Evolutionary conservation across 2,329 filamentous ascomycete genomes (phyloP).

Genomic region (Pseudogymnoascus sp.): DNA sequence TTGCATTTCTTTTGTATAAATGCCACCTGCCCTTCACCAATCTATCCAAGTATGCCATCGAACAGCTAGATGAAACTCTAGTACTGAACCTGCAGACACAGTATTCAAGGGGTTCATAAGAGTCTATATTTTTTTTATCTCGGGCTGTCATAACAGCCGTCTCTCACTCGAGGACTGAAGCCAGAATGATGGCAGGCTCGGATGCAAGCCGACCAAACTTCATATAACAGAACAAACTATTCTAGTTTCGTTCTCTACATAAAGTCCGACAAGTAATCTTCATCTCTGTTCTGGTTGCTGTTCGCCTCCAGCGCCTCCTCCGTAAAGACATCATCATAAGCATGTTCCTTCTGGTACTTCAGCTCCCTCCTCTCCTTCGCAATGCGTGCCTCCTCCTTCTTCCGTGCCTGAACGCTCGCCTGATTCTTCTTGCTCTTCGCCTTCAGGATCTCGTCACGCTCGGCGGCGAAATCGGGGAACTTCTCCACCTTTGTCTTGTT

Average conservation of each 20-base stretch:
- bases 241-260: conserved; percentile 50
- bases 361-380: conserved; percentile 77
- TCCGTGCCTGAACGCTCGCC: conserved; percentile 54
- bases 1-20: background rate
- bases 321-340: conserved; percentile 85
- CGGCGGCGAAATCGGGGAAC: conserved; percentile 72
- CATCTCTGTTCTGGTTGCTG: conserved; percentile 78
- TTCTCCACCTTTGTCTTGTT: conserved; percentile 94
- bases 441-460: conserved; percentile 69
- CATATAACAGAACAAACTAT: background rate
- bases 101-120: background rate
- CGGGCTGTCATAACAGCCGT: background rate
- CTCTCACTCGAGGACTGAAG: background rate
- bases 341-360: conserved; percentile 95
- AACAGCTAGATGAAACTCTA: background rate
- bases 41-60: background rate
- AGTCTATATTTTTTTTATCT: conserved; percentile 2
- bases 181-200: no score
- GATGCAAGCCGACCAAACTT: background rate
- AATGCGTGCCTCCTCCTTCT: conserved; percentile 66
- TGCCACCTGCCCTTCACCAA: background rate
- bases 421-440: conserved; percentile 67
- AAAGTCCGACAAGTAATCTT: conserved; percentile 83
- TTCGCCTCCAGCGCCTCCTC: conserved; percentile 70
- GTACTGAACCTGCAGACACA: background rate